These are phyloP conservation scores for Backusella luteola DNA, from an alignment of 192 early-diverging fungal genomes.

Conservation along the genomic window DNA sequence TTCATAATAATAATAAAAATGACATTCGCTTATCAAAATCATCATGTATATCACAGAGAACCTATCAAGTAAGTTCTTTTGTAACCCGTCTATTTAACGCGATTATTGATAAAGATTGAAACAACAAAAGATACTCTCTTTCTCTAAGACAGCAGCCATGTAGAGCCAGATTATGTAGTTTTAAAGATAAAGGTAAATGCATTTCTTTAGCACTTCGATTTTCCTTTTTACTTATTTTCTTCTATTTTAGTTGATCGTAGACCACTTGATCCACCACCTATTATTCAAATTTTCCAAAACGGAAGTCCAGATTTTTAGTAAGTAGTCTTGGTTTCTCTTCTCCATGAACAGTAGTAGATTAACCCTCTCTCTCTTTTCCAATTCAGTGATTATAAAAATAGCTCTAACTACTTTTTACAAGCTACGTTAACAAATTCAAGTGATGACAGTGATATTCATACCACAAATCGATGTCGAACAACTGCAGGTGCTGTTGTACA, in stretches of 20 bases:
- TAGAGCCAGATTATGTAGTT: constrained; percentile 13
- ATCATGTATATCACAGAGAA: background rate
- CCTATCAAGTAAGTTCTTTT: background rate
- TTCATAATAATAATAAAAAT: background rate
- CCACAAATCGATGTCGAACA: constrained; percentile 38
- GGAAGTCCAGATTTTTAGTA: background rate
- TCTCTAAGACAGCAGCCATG: background rate
- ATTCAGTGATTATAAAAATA: constrained; percentile 33
- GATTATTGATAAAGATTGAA: background rate
- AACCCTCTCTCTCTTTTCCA: background rate
- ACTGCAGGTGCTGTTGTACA: constrained; percentile 90
- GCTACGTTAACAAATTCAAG: background rate
- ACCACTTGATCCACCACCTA: constrained; percentile 16
- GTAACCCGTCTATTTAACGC: background rate
- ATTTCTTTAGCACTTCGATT: too few relatives aligned
- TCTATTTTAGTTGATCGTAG: constrained; percentile 7
- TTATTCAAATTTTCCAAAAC: constrained; percentile 1
- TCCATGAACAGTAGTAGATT: too few relatives aligned
- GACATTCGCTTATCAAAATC: background rate
- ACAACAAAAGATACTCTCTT: constrained; percentile 2
- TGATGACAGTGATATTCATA: background rate
- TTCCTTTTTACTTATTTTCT: background rate
- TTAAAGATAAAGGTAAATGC: constrained; percentile 17
- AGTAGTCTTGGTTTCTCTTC: background rate
- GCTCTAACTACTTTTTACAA: constrained; percentile 28